phyloP scores from a whole-genome alignment of 2,329 filamentous ascomycete genomes.

The Xylaria sp. region DNA sequence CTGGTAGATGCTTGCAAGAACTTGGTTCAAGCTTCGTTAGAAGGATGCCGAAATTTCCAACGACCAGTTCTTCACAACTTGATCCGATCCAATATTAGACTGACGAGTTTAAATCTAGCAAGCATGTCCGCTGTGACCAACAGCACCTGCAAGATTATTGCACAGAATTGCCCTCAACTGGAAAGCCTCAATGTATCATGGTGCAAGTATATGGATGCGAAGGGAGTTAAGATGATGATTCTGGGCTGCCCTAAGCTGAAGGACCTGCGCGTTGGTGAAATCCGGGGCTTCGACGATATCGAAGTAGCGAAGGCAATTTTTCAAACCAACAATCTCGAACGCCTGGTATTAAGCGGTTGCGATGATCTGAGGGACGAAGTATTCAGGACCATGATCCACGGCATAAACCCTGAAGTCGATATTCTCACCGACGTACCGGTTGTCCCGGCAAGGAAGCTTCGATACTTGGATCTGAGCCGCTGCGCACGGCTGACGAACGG shows the following conservation, averaged over 20 bases:
- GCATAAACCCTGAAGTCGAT: conserved; percentile 71
- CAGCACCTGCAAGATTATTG: conserved; percentile 78
- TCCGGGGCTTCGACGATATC: conserved; percentile 70
- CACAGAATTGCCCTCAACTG: conserved; percentile 73
- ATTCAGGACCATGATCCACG: conserved; percentile 69
- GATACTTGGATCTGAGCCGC: conserved; percentile 78
- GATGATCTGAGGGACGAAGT: conserved; percentile 70
- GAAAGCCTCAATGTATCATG: conserved; percentile 85
- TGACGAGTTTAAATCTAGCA: conserved; percentile 82
- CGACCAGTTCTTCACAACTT: conserved; percentile 73
- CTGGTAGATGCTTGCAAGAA: conserved; percentile 83
- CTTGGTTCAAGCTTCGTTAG: conserved; percentile 78
- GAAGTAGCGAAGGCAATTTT: conserved; percentile 72
- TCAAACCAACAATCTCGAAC: conserved; percentile 72
- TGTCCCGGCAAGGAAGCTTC: conserved; percentile 70
- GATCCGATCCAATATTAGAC: conserved; percentile 63
- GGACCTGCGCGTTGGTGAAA: conserved; percentile 77
- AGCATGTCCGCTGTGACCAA: conserved; percentile 77
- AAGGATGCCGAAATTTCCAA: conserved; percentile 83
- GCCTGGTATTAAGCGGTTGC: conserved; percentile 77
- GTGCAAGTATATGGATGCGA: conserved; percentile 80
- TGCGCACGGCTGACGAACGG: conserved; percentile 68
- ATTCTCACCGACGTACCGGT: conserved; percentile 70
- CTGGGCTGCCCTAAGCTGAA: conserved; percentile 66
- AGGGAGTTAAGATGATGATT: conserved; percentile 67